Evolutionary conservation across 495 filamentous ascomycete genomes (phyloP).

Genomic region (Penicillium angulare): DNA sequence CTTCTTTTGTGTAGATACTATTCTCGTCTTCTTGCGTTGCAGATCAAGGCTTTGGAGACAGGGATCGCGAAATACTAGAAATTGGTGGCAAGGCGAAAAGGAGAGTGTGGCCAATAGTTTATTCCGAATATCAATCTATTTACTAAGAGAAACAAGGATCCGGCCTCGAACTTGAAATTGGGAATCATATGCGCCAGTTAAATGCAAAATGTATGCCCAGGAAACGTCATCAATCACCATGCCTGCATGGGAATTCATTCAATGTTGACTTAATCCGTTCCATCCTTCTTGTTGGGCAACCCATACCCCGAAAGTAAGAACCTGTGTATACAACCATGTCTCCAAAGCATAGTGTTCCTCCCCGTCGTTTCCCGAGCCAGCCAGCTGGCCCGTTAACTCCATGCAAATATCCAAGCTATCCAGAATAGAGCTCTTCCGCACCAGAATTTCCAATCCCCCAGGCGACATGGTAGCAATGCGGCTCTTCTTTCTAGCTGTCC

Average conservation of each 20-base stretch:
- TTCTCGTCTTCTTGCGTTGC: constrained; percentile 68
- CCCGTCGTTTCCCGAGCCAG: not conserved
- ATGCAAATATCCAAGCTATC: constrained; percentile 19
- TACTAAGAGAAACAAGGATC: no score
- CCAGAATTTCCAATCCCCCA: constrained; percentile 20
- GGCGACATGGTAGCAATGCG: constrained; percentile 26
- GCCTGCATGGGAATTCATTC: no score
- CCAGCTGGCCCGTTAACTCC: constrained; percentile 14
- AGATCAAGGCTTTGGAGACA: constrained; percentile 67
- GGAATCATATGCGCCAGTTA: no score
- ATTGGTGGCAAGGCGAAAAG: no score
- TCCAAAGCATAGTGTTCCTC: constrained; percentile 19
- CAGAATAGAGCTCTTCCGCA: constrained; percentile 24
- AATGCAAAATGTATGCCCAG: no score
- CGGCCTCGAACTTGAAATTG: no score
- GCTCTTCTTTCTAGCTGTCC: constrained; percentile 19
- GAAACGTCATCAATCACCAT: no score
- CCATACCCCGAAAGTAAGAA: constrained; percentile 36
- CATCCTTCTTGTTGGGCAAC: constrained; percentile 36
- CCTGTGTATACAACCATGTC: constrained; percentile 31
- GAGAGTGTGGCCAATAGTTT: no score
- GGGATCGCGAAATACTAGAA: constrained; percentile 41
- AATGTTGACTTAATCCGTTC: constrained; percentile 10
- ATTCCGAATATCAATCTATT: no score
- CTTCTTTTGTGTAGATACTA: constrained; percentile 71